These are phyloP conservation scores for Creolimax fragrantissima DNA, from an alignment of 78 protist genomes.

Conservation along the genomic window DNA sequence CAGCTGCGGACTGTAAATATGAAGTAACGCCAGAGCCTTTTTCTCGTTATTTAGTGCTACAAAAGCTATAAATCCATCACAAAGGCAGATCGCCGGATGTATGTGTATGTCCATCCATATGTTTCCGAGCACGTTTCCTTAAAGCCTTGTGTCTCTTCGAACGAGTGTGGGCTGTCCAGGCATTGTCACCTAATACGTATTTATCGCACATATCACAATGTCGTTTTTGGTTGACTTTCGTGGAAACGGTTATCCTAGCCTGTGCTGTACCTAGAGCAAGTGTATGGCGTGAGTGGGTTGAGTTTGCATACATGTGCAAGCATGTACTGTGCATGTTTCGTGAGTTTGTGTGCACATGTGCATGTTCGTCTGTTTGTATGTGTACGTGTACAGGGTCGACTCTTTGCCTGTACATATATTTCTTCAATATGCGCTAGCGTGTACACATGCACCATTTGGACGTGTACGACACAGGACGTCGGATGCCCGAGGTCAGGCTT, in stretches of 20 bases:
- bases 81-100: no score
- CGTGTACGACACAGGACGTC: background rate
- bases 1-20: no score
- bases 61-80: no score
- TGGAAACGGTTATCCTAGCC: background rate
- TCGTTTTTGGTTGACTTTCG: background rate
- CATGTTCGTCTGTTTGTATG: background rate
- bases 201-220: background rate
- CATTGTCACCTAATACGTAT: background rate
- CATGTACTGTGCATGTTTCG: background rate
- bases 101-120: no score
- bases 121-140: no score
- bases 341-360: background rate
- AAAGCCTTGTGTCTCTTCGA: background rate
- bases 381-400: background rate
- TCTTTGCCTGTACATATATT: background rate
- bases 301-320: background rate
- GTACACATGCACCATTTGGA: no score
- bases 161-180: background rate
- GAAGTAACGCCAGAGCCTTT: no score
- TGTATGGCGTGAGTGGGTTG: background rate
- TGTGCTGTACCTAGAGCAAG: background rate
- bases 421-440: no score
- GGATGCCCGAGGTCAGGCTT: background rate
- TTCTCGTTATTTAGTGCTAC: no score